Base-by-base conservation (phyloP, 176 grass and related monocot genomes). In the Pontederia crassipes region DNA sequence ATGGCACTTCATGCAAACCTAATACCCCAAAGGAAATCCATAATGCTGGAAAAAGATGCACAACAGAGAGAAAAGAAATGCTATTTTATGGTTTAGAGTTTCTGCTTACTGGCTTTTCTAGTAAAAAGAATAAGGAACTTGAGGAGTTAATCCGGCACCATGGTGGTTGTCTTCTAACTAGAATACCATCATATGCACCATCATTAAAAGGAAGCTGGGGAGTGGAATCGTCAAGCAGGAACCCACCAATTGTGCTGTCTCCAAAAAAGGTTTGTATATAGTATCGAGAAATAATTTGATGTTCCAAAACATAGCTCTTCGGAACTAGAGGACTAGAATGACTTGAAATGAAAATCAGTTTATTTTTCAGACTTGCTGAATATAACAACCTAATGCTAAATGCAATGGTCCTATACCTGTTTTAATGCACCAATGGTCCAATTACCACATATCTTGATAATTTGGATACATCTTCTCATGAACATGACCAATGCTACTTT, bases 21-120 rank as follows among this genome's bases (percentile, higher is more conserved):
- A 16, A 15, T 76, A 61, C 47, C 51, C 52, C 17, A 60, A 72
- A 76, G 40, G 12, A 57, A 69, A 80, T 11, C 71, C 48, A 17
- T 13, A 65, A 45, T 50, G 32, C 18, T 82, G 64, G 45, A 28
- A 57, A 9, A 65, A 58, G 45, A 35, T 62, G 17, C 11, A 24
- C 29, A 11, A 62, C 12, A 63, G 48, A 73, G 68, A 69, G 59
- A 65, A 82, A 82, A 69, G 75, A 75, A 68, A 54, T 67, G 58
- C 66, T 84, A 77, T 96, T 96, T 82, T 77, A 82, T 70, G 83
- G 83, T 61, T 51, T 96, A 50, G 81, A 85, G 17, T 96, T 96
- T 87, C 65, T 96, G 62, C 66, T 96, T 65, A 96, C 86, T 77
- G 91, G 91, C 58, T 86, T 96, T 74, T 72, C 82, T 72, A 73